Evolutionary conservation across 305 asterid species (phyloP).

Genomic region (Caryopteris hybrid): DNA sequence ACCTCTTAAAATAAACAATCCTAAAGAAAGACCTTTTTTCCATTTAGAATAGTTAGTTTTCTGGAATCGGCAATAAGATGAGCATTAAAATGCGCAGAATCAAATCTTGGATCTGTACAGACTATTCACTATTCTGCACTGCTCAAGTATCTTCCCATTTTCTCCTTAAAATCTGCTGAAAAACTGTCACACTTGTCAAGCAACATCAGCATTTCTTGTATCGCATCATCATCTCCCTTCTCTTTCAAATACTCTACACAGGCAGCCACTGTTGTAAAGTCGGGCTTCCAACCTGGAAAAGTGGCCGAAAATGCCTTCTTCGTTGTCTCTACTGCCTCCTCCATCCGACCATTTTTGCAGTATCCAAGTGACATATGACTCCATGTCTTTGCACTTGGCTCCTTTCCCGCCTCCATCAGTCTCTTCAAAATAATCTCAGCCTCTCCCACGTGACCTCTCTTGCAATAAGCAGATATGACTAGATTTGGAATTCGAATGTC

Average conservation of each 20-base stretch:
- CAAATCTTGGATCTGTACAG: background rate
- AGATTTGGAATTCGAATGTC: conserved; percentile 27
- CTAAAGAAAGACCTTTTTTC: no score
- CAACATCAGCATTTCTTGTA: conserved; percentile 29
- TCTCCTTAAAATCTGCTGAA: conserved; percentile 20
- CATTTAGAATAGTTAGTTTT: no score
- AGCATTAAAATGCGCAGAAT: background rate
- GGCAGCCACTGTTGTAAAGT: conserved; percentile 22
- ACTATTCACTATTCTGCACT: background rate
- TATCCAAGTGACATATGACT: conserved; percentile 26
- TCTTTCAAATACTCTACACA: conserved; percentile 39
- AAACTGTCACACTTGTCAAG: conserved; percentile 27
- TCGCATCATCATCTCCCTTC: conserved; percentile 30
- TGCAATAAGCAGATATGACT: conserved; percentile 27
- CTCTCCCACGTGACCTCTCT: conserved; percentile 21
- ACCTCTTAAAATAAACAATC: no score
- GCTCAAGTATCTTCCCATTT: conserved; percentile 14
- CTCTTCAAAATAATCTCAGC: conserved; percentile 31
- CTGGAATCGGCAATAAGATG: no score
- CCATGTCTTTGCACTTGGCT: conserved; percentile 19
- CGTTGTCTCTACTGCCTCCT: conserved; percentile 27
- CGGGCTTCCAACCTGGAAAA: conserved; percentile 19
- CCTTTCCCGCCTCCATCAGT: conserved; percentile 17
- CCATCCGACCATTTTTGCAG: conserved; percentile 20
- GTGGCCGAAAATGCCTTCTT: conserved; percentile 20